phyloP scores from a whole-genome alignment of 495 filamentous ascomycete genomes.

The Podospora pseudocomata region DNA sequence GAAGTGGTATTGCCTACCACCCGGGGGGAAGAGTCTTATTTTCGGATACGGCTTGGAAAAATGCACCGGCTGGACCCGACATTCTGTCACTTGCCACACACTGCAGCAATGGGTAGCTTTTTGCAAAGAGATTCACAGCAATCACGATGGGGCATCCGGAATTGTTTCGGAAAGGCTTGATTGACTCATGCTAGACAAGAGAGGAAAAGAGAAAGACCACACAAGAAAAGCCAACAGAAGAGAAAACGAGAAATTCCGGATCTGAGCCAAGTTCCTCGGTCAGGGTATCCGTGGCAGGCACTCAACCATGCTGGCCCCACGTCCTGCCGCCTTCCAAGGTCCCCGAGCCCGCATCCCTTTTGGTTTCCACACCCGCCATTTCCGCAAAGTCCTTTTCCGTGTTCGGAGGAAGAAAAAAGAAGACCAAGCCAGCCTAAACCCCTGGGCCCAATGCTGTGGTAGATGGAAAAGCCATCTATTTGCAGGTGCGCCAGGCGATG shows the following conservation, averaged over 20 bases:
- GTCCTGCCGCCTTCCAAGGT: background rate
- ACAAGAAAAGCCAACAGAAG: background rate
- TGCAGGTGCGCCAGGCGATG: slow-evolving; percentile 49
- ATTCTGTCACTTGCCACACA: background rate
- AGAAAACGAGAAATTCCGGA: slow-evolving; percentile 9
- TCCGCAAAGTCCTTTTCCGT: slow-evolving; percentile 10
- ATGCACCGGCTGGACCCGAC: background rate
- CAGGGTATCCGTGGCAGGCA: background rate
- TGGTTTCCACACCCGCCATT: slow-evolving; percentile 17
- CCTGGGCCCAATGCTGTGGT: slow-evolving; percentile 9
- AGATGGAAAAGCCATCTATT: slow-evolving; percentile 20
- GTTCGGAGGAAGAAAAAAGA: slow-evolving; percentile 10
- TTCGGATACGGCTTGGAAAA: background rate
- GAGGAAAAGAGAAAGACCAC: slow-evolving; percentile 12
- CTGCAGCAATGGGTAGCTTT: background rate
- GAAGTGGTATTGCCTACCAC: background rate
- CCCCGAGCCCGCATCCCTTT: slow-evolving; percentile 16
- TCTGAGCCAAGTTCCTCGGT: background rate
- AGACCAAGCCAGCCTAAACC: slow-evolving; percentile 1
- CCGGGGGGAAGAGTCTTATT: background rate
- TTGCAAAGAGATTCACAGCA: slow-evolving; percentile 2
- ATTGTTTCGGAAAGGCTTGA: slow-evolving; percentile 30
- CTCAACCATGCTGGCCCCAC: slow-evolving; percentile 19
- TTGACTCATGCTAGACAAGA: slow-evolving; percentile 31
- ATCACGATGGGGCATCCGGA: background rate